Evolutionary conservation across 2,329 filamentous ascomycete genomes (phyloP).

Genomic region (Magnaporthiopsis rhizophila): DNA sequence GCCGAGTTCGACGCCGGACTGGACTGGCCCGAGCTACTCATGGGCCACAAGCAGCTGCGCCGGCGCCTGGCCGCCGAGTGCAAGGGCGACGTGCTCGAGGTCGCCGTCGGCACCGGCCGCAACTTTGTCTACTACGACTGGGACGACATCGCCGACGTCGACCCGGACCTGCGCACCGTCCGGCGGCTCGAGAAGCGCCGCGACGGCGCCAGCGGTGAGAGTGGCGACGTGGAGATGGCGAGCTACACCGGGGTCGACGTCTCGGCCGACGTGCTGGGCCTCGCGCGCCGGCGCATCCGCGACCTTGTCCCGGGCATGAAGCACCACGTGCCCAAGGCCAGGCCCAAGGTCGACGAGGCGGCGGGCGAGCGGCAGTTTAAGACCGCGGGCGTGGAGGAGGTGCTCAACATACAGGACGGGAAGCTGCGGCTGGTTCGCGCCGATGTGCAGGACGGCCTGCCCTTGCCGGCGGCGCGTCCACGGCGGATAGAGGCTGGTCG

Average conservation of each 20-base stretch:
- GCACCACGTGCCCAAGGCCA: constrained; percentile 17
- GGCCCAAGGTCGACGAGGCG: constrained; percentile 1
- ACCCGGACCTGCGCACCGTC: constrained; percentile 9
- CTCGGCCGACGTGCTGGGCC: constrained; percentile 50
- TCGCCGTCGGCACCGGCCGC: constrained; percentile 55
- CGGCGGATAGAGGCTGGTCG: not conserved
- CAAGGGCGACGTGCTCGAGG: constrained; percentile 51
- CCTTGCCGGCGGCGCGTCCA: not conserved
- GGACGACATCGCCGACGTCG: constrained; percentile 27
- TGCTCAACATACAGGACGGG: constrained; percentile 14
- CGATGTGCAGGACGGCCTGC: constrained; percentile 6
- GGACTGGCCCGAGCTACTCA: constrained; percentile 47
- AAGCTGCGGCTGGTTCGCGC: constrained; percentile 15
- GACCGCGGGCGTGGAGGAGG: constrained; percentile 7
- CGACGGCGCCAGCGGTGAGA: not conserved
- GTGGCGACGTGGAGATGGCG: constrained; percentile 25
- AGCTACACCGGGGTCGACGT: constrained; percentile 58
- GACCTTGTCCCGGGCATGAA: constrained; percentile 35
- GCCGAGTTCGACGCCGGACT: constrained; percentile 51
- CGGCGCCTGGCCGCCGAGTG: constrained; percentile 38
- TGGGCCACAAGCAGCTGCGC: constrained; percentile 46
- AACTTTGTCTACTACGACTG: constrained; percentile 54
- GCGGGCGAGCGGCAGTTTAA: constrained; percentile 5
- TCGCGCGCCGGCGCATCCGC: constrained; percentile 45
- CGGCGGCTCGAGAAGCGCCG: constrained; percentile 7